Evolutionary conservation across 208 protist species (phyloP), one percentile per base, ranked within the genome.

Genomic region (Phytomonas francai): DNA sequence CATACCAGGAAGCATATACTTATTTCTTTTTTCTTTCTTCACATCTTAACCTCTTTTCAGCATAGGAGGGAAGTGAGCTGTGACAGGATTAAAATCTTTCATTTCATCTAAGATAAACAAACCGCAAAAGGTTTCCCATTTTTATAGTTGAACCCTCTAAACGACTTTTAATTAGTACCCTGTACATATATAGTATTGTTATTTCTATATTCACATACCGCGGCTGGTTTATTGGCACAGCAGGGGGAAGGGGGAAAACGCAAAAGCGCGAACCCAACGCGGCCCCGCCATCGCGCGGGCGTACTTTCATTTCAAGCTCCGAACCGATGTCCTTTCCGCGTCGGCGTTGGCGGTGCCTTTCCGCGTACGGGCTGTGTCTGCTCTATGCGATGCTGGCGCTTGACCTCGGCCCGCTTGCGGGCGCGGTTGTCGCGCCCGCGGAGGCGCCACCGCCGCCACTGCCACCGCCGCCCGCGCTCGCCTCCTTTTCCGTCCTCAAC

Each of bases 401-500:
- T n/a, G n/a, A n/a, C n/a, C n/a, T n/a, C n/a, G n/a, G n/a, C n/a
- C n/a, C n/a, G n/a, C n/a, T n/a, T n/a, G n/a, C n/a, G n/a, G n/a
- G n/a, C n/a, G n/a, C n/a, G n/a, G n/a, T n/a, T n/a, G n/a, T n/a
- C n/a, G n/a, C n/a, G n/a, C n/a, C n/a, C n/a, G n/a, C n/a, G n/a
- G n/a, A n/a, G n/a, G n/a, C n/a, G n/a, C n/a, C n/a, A n/a, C n/a
- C n/a, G n/a, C n/a, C n/a, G n/a, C n/a, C n/a, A n/a, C n/a, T n/a
- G n/a, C n/a, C n/a, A n/a, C n/a, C n/a, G n/a, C n/a, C n/a, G n/a
- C n/a, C n/a, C n/a, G 39, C 39, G 9, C 3, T 45, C 1, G 39
- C 9, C 19, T 45, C 39, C 39, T 16, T 45, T 45, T 45, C 39
- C 39, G 19, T 96, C 32, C 49, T 88, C 30, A 79, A 91, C 68